Percentiles rank a stretch among this genome's conserved stretches.
Evolutionary conservation across 768 basidiomycete species (phyloP).

Genomic region (Dacryopinax spathularia): DNA sequence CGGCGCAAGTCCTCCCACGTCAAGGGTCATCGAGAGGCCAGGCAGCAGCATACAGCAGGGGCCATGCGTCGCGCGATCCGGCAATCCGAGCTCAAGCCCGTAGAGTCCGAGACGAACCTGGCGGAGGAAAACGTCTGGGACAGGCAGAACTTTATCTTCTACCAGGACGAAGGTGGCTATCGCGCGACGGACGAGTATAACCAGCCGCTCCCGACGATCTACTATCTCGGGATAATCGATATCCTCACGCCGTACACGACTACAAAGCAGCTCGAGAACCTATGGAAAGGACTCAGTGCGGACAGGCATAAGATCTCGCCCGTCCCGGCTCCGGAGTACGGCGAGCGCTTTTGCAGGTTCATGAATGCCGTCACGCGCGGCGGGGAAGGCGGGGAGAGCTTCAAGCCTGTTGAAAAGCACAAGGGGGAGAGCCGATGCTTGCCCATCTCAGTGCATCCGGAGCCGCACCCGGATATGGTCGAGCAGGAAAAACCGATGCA

Average conservation of each 20-base stretch:
- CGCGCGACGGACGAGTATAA: conserved; percentile 82
- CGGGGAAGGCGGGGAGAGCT: conserved; percentile 47
- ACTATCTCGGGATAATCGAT: conserved; percentile 93
- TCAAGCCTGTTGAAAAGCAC: conserved; percentile 27
- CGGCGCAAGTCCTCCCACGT: conserved; percentile 46
- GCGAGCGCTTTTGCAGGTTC: conserved; percentile 73
- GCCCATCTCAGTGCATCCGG: neutral
- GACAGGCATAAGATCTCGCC: conserved; percentile 95
- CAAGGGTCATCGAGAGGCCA: conserved; percentile 48
- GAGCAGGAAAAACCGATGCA: neutral
- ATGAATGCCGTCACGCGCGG: conserved; percentile 77
- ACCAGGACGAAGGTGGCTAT: conserved; percentile 90
- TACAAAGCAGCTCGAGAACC: conserved; percentile 69
- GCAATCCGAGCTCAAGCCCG: conserved; percentile 58
- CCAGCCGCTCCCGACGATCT: conserved; percentile 56
- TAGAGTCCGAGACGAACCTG: conserved; percentile 38
- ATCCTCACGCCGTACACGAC: conserved; percentile 79
- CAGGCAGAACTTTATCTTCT: conserved; percentile 69
- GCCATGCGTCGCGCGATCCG: conserved; percentile 79
- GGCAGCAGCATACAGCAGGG: conserved; percentile 33
- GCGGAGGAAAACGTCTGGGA: conserved; percentile 54
- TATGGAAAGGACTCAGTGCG: conserved; percentile 81
- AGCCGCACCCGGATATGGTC: conserved; percentile 14
- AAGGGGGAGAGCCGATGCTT: neutral
- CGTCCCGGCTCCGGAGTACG: conserved; percentile 76